Evolutionary conservation across 2,329 filamentous ascomycete genomes (phyloP), one percentile per base, ranked within the genome.

Genomic region (Zymoseptoria tritici): DNA sequence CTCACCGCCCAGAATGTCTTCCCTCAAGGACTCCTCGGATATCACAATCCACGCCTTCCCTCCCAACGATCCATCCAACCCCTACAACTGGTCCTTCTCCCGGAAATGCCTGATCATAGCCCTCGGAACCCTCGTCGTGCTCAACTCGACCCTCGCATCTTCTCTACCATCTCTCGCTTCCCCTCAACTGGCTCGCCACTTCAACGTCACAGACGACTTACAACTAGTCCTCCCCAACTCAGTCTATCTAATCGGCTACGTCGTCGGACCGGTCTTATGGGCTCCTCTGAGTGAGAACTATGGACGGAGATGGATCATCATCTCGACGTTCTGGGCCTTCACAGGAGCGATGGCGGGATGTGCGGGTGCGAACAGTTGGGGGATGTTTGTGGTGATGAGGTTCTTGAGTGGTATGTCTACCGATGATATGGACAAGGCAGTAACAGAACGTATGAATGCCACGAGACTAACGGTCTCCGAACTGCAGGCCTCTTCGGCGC

Each of bases 131-230:
- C 70, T 81, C 64, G 78, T 79, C 52, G 83, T 87, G 52, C 76
- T 86, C 67, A 89, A 88, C 70, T 84, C 81, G 24, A 88, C 85
- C 9, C 81, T 88, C 74, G 81, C 81, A 3, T 85, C 82, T 46
- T 78, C 84, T 0, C 76, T 88, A 2, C 83, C 85, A 0, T 83
- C 83, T 60, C 85, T 85, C 71, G 83, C 83, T 21, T 79, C 84
- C 3, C 78, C 80, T 2, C 80, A 77, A 57, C 85, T 88, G 56
- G 76, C 80, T 4, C 68, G 71, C 1, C 76, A 85, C 64, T 88
- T 85, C 74, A 70, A 77, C 56, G 73, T 86, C 57, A 79, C 78
- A 0, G 66, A 70, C 22, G 67, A 76, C 56, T 67, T 69, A 22
- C 70, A 71, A 55, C 60, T 64, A 4, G 74, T 79, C 16, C 71